These are phyloP conservation scores for Kwoniella sp. DNA, from an alignment of 768 basidiomycete species.

Conservation along the genomic window DNA sequence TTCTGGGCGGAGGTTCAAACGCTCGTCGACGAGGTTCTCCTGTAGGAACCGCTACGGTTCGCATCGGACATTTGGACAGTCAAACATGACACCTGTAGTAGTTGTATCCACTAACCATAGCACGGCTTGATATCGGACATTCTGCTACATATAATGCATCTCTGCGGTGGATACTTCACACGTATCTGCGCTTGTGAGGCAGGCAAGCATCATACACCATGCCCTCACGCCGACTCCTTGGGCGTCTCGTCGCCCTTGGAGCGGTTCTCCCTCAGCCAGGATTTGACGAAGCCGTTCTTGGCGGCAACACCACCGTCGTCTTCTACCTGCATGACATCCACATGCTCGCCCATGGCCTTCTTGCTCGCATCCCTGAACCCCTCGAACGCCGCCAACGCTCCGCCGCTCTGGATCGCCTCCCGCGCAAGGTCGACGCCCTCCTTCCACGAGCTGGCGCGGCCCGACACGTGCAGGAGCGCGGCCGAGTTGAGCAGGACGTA, in stretches of 20 bases:
- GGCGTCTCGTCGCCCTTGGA: not conserved
- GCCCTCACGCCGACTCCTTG: no score
- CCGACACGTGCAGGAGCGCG: conserved; percentile 79
- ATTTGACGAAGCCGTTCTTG: conserved; percentile 46
- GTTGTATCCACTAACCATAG: no score
- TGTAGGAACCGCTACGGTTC: no score
- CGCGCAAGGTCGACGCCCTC: conserved; percentile 68
- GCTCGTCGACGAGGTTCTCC: conserved; percentile 61
- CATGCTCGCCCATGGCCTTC: conserved; percentile 45
- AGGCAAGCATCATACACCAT: no score
- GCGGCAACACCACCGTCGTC: conserved; percentile 51
- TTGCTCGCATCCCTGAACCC: conserved; percentile 50
- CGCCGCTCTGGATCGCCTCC: conserved; percentile 52
- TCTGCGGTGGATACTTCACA: no score
- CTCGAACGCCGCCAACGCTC: conserved; percentile 52
- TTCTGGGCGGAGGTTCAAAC: conserved; percentile 65
- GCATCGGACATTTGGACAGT: no score
- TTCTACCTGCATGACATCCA: conserved; percentile 31
- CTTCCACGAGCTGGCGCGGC: conserved; percentile 63
- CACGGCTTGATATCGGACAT: no score
- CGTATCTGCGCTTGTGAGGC: no score
- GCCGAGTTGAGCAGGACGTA: conserved; percentile 89
- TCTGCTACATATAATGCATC: no score
- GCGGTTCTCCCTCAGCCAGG: conserved; percentile 34
- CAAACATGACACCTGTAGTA: no score